Percentiles rank a stretch among this genome's conserved stretches.
Conservation (phyloP, 1,139 yeast genomes). For the Diutina catenulata region DNA sequence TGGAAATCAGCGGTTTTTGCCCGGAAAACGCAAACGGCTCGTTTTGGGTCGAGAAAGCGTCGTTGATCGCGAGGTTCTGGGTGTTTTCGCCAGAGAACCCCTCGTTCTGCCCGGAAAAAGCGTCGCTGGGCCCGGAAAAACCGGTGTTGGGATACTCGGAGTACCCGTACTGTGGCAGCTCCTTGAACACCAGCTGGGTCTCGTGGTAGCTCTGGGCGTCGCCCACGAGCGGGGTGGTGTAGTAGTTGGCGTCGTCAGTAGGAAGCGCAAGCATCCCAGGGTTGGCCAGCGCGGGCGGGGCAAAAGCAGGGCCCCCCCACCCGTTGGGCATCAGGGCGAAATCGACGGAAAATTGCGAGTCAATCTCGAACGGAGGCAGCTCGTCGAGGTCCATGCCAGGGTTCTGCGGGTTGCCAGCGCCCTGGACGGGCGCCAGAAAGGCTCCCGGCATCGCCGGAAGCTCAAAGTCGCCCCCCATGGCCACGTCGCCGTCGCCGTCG, state of each 20-base stretch:
- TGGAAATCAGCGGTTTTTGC: not conserved
- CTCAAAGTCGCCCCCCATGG: not conserved
- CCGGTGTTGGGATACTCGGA: not conserved
- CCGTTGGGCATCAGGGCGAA: constrained; percentile 2
- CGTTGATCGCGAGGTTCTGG: not conserved
- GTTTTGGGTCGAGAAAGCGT: not conserved
- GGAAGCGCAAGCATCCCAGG: too few relatives aligned
- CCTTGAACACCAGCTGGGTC: not conserved
- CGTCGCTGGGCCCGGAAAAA: constrained; percentile 1
- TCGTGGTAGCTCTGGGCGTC: not conserved
- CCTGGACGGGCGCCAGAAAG: not conserved
- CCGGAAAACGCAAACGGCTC: not conserved
- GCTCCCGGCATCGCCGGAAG: not conserved
- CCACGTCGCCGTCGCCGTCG: constrained; percentile 2
- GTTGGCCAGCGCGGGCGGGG: not conserved
- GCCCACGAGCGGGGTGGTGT: too few relatives aligned
- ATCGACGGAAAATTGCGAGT: constrained; percentile 8
- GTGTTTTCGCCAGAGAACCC: not conserved
- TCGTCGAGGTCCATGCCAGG: constrained; percentile 25
- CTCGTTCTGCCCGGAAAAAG: not conserved
- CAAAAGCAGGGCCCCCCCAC: not conserved
- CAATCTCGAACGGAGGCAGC: constrained; percentile 29
- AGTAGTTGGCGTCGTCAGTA: too few relatives aligned
- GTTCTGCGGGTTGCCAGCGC: not conserved
- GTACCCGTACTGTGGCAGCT: not conserved